A percentile compares a stretch with the other conserved stretches of the same genome.
These are phyloP conservation scores for Acanthamoeba rhysodes DNA, from an alignment of 208 protist species.

Conservation along the genomic window DNA sequence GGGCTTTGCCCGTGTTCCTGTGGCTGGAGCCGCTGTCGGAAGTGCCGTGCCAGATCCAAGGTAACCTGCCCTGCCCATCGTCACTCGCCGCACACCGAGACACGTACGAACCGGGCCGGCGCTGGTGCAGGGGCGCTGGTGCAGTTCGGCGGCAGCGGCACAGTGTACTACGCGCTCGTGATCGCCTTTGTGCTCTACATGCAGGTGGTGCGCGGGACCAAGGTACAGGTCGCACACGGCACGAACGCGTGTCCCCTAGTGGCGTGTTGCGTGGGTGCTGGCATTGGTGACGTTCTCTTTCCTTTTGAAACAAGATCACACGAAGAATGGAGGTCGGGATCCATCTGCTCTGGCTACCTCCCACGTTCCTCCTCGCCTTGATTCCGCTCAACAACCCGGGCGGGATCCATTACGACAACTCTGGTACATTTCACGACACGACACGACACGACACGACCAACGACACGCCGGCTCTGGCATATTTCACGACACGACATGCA, in stretches of 20 bases:
- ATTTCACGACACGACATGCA: background rate
- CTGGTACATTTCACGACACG: too few relatives aligned
- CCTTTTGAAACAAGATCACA: background rate
- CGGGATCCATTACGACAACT: background rate
- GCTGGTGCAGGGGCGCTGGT: too few relatives aligned
- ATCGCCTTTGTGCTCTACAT: conserved; percentile 16
- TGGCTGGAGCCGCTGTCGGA: background rate
- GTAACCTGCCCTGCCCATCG: background rate
- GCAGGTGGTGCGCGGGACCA: background rate
- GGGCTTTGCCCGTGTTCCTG: background rate
- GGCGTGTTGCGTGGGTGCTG: too few relatives aligned
- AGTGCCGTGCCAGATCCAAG: background rate
- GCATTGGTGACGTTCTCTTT: too few relatives aligned
- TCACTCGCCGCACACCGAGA: too few relatives aligned
- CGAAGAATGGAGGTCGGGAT: background rate
- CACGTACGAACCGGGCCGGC: too few relatives aligned
- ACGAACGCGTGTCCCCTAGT: too few relatives aligned
- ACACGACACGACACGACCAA: too few relatives aligned
- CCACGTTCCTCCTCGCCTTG: background rate
- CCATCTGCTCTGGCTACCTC: background rate
- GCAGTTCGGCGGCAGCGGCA: background rate
- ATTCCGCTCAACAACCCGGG: background rate
- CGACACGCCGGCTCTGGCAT: too few relatives aligned
- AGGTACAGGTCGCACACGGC: background rate
- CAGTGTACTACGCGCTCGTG: background rate